A percentile compares a stretch with the other conserved stretches of the same genome.
Evolutionary conservation across 2,329 filamentous ascomycete genomes (phyloP).

Genomic region (Penicillium sclerotiorum): DNA sequence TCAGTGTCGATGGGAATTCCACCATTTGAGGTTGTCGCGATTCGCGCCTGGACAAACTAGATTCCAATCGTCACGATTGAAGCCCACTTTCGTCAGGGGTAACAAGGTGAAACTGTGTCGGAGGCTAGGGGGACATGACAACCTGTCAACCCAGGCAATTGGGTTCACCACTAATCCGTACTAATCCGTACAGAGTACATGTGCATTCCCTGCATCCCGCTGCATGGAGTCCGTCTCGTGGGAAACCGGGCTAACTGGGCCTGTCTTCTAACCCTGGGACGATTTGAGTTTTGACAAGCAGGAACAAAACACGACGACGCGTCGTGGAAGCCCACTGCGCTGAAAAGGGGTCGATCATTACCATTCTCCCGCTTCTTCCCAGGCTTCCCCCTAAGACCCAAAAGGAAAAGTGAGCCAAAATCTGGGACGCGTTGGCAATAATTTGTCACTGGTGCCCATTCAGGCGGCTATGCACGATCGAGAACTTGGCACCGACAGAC

Average conservation of each 20-base stretch:
- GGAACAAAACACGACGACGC: constrained; percentile 1
- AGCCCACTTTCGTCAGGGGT: not conserved
- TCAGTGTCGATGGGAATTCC: not conserved
- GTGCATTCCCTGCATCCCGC: no score
- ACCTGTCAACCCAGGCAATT: not conserved
- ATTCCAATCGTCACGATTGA: no score
- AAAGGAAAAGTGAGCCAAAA: no score
- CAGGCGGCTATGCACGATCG: constrained; percentile 12
- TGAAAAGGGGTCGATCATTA: constrained; percentile 20
- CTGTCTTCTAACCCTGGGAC: not conserved
- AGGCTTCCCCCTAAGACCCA: no score
- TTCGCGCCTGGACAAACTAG: no score
- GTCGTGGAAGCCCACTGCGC: not conserved
- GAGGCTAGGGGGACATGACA: not conserved
- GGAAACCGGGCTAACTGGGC: constrained; percentile 1
- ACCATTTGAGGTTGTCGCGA: no score
- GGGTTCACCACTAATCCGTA: not conserved
- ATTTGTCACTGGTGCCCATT: constrained; percentile 21
- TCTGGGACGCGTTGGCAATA: not conserved
- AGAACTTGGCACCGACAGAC: constrained; percentile 5
- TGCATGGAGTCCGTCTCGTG: no score
- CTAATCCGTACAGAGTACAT: no score
- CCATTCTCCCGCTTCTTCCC: constrained; percentile 8
- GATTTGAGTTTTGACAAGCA: not conserved
- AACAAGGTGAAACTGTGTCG: not conserved